Conservation (phyloP, 192 early-diverging fungal genomes). For the Backusella tarrabulga region DNA sequence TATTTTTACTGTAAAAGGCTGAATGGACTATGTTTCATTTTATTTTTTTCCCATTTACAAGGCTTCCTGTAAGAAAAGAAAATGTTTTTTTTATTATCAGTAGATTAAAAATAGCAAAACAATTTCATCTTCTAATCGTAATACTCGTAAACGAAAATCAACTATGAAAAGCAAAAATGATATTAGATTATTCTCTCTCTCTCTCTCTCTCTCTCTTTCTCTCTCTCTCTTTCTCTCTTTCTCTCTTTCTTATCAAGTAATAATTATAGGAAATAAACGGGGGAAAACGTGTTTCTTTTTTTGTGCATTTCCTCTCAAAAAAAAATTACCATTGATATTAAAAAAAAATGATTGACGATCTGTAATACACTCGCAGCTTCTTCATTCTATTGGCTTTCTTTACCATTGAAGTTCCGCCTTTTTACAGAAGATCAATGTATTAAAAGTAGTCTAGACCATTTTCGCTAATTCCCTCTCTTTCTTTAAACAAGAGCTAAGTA, state of each 20-base stretch:
- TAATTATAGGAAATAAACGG: neutral
- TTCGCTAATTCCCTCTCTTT: neutral
- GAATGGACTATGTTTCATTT: constrained; percentile 4
- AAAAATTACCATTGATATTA: neutral
- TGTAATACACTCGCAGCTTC: neutral
- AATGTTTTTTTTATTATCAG: neutral
- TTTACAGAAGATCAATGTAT: neutral
- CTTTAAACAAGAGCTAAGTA: neutral
- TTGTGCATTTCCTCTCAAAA: neutral
- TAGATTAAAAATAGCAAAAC: too few relatives aligned
- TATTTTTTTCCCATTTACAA: neutral
- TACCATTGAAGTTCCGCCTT: neutral
- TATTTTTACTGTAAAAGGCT: neutral
- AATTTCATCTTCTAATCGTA: too few relatives aligned
- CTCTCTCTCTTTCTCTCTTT: neutral
- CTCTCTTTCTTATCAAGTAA: neutral
- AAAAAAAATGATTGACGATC: neutral
- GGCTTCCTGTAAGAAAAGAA: neutral
- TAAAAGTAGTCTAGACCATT: neutral
- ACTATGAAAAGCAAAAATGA: too few relatives aligned
- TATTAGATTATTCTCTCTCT: too few relatives aligned
- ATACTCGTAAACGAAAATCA: too few relatives aligned
- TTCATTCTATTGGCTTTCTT: neutral
- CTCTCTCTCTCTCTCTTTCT: neutral
- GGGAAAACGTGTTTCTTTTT: neutral